Conservation (phyloP, 371 early-diverging fungal genomes). For the Mycotypha africana region DNA sequence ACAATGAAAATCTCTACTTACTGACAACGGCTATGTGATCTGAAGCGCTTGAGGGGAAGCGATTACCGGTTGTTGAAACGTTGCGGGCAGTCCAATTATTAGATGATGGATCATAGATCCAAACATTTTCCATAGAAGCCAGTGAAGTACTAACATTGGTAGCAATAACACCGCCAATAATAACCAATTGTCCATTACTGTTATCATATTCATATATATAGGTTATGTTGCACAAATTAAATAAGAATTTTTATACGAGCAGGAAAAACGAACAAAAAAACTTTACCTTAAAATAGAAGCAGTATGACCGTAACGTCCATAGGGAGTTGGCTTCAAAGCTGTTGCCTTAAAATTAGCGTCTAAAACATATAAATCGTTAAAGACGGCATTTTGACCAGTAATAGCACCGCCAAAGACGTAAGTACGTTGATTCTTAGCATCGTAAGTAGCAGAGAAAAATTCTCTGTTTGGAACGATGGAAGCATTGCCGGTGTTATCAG, state of each 20-base stretch:
- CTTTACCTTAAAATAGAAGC: conserved; percentile 31
- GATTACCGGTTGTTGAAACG: not conserved
- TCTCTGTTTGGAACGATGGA: conserved; percentile 11
- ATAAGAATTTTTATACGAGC: not conserved
- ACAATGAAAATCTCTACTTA: conserved; percentile 17
- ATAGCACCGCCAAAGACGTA: conserved; percentile 32
- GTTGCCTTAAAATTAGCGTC: conserved; percentile 16
- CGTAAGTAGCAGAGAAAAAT: conserved; percentile 15
- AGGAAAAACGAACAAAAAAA: too few species aligned
- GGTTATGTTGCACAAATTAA: conserved; percentile 11
- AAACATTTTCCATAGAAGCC: conserved; percentile 11
- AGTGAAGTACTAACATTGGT: not conserved
- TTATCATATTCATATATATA: too few species aligned
- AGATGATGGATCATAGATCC: conserved; percentile 24
- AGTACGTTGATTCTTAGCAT: conserved; percentile 12
- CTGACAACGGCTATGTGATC: conserved; percentile 35
- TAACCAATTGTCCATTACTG: conserved; percentile 34
- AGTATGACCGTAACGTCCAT: conserved; percentile 33
- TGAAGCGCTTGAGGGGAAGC: conserved; percentile 19
- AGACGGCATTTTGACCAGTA: conserved; percentile 6
- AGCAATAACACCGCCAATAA: conserved; percentile 32
- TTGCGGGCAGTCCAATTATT: conserved; percentile 18
- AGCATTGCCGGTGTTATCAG: conserved; percentile 4
- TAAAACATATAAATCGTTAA: conserved; percentile 24
- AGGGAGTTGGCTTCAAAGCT: conserved; percentile 12